A percentile compares a stretch with the other conserved stretches of the same genome.
Evolutionary conservation across 805 yeast genomes (phyloP).

Genomic region (Hanseniaspora vineae): DNA sequence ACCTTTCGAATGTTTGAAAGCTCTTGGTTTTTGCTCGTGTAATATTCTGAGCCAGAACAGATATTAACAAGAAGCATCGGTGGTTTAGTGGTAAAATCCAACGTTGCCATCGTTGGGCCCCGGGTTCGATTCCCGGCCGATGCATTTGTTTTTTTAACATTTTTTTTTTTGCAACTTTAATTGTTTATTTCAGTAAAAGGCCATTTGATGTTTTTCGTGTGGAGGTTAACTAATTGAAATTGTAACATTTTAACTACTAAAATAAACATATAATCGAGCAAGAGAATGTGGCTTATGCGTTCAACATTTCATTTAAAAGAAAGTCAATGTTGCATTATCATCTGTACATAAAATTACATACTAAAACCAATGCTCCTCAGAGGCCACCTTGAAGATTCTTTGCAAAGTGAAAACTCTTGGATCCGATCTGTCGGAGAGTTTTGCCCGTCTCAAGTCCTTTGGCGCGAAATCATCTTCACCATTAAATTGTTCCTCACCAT

Average conservation of each 20-base stretch:
- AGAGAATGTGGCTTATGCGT: too few species aligned
- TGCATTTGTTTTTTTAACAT: conserved; percentile 4
- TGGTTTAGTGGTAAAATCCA: conserved; percentile 26
- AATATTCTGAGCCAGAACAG: too few species aligned
- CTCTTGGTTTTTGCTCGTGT: too few species aligned
- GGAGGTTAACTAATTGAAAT: background rate
- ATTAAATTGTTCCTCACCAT: background rate
- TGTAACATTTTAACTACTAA: too few species aligned
- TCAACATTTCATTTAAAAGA: too few species aligned
- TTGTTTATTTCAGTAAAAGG: too few species aligned
- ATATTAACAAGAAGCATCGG: conserved; percentile 16
- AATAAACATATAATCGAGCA: too few species aligned
- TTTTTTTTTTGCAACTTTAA: background rate
- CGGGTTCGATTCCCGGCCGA: conserved; percentile 25
- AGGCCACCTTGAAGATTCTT: conserved; percentile 25
- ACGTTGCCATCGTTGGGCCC: conserved; percentile 27
- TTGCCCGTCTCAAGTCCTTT: background rate
- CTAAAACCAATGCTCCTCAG: conserved; percentile 25
- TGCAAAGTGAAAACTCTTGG: conserved; percentile 25
- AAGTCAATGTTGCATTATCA: too few species aligned
- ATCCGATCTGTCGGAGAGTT: conserved; percentile 9
- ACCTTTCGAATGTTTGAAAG: too few species aligned
- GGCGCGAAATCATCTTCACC: background rate
- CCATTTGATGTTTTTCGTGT: background rate
- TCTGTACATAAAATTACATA: background rate